phyloP scores from a whole-genome alignment of 345 rosid species.

The Excoecaria agallocha region DNA sequence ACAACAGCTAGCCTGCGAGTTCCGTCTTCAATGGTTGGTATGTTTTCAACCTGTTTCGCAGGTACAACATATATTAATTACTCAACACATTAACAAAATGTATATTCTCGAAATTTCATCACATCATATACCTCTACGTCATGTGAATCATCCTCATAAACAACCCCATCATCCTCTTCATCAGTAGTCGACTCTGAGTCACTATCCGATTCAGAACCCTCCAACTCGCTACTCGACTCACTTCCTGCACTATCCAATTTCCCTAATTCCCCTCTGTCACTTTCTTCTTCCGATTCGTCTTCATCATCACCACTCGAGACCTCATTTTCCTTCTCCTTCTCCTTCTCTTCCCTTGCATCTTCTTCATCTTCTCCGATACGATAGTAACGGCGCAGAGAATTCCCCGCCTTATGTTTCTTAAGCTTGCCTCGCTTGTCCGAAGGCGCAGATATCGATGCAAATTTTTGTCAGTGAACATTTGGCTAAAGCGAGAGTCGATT shows the following conservation, averaged over 20 bases:
- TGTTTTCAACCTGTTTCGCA: conserved; percentile 56
- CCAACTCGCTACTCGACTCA: conserved; percentile 19
- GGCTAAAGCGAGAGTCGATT: conserved; percentile 71
- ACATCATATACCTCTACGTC: conserved; percentile 35
- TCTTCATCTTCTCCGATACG: conserved; percentile 39
- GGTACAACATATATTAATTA: conserved; percentile 7
- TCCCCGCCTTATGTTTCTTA: conserved; percentile 36
- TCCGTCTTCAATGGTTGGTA: conserved; percentile 58
- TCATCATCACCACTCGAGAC: conserved; percentile 3
- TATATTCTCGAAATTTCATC: background rate
- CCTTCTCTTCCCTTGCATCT: background rate
- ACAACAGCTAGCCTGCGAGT: conserved; percentile 78
- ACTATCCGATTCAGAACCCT: conserved; percentile 22
- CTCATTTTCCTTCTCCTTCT: conserved; percentile 7
- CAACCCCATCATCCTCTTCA: conserved; percentile 57
- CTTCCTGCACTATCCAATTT: conserved; percentile 13
- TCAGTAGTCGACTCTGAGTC: conserved; percentile 35
- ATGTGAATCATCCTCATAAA: conserved; percentile 48
- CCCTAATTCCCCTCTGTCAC: conserved; percentile 30
- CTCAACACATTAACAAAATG: conserved; percentile 4
- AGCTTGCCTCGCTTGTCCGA: conserved; percentile 78
- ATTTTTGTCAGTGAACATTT: conserved; percentile 57
- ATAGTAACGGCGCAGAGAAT: conserved; percentile 63
- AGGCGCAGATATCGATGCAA: conserved; percentile 53
- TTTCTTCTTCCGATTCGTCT: conserved; percentile 25